Base-by-base conservation (phyloP, 75 land plant species). In the Picea sitchensis region DNA sequence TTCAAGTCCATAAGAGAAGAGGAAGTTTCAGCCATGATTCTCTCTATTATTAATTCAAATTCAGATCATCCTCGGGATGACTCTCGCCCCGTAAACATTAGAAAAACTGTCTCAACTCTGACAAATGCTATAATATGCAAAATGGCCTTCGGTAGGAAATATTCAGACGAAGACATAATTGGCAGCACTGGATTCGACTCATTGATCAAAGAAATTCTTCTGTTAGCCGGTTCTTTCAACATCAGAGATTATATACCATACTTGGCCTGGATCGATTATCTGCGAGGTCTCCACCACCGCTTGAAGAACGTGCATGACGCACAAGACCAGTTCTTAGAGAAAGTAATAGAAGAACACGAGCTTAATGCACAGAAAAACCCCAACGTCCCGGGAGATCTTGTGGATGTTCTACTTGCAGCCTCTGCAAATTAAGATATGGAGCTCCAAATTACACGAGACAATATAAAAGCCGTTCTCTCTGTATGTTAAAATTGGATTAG, bases 231-330 rank as follows among this genome's bases (percentile, higher is more conserved):
- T 5, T n/a, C 23, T 36, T 20, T 79, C 9, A 79, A 75, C 77
- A 76, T 79, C 7, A 59, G 80, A n/a, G 80, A 79, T 57, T 38
- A 76, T 31, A 20, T 79, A 41, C 80, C 80, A n/a, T 79, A 34
- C 23, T 12, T 79, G n/a, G 77, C 38, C 14, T 76, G 79, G 80
- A 34, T 79, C 13, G 80, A 79, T 51, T 12, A 51, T 47, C 18
- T 79, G 54, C 79, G 51, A 26, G 80, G 80, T 57, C 14, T 79
- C 36, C 21, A 79, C 54, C 44, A 47, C 7, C 72, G 72, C 6
- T 32, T 68, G 72, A 68, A 34, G 72, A 68, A 15, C 18, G 72
- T 38, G 20, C 72, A 36, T 32, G 14, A 31, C 20, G 14, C 14
- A 5, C 36, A 32, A 15, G 72, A 68, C 20, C 32, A 18, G 17